Base-by-base conservation (phyloP, 805 yeast genomes). In the Torulaspora maleeae region DNA sequence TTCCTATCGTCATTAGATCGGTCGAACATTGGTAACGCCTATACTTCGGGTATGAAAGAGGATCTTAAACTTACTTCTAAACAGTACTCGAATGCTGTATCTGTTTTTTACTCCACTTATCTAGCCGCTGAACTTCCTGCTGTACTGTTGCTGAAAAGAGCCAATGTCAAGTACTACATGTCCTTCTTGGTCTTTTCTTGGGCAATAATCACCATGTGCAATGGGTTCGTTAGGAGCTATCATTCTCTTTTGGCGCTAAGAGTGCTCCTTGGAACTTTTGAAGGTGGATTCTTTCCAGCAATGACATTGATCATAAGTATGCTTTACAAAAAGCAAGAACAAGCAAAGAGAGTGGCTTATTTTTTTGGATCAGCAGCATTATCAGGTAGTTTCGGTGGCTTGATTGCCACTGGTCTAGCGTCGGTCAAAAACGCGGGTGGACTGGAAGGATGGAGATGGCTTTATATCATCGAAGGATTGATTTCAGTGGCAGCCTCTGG, bases 11-110 rank as follows among this genome's bases (percentile, higher is more conserved):
- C 60, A 50, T 60, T 82, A 47, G 86, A 82, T 56, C 76, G 73
- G 48, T 63, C 79, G 27, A 81, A 81, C 59, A 61, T 80, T 41
- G 71, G 74, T 44, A 74, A 76, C 53, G 85, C 86, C 4, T 81
- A 80, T 56, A 82, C 79, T n/a, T 71, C 79, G 8, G 86, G 86
- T 12, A 77, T 82, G 83, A 72, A 77, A 51, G 78, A 78, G 47
- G 84, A 75, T 45, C 54, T 78, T 40, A 51, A 63, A 2, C 66
- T 78, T 69, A 50, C 57, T 27, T 80, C 80, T 13, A 64, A 73
- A 43, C 72, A 79, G 45, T 74, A 70, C 49, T 78, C 79, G 53
- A 51, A 74, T 37, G 67, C 78, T 43, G 76, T 74, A 48, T 77
- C 83, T 0, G 71, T 76, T 37, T 80, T 78, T 61, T 77, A 75